Conservation (phyloP, 1,284 basidiomycete species). For the Clitocybe nebularis region DNA sequence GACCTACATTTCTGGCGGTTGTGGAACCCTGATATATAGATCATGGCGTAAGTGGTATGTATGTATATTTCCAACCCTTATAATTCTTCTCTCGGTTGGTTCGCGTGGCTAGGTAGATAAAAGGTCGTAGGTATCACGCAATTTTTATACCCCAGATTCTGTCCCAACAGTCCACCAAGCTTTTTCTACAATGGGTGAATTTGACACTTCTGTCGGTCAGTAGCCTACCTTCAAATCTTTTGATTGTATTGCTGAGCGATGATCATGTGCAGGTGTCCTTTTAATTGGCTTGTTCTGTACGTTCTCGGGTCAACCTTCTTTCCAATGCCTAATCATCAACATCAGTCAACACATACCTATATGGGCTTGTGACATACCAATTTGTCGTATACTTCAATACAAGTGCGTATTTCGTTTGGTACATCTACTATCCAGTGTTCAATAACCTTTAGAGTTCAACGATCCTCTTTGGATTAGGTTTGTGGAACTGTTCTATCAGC, state of each 20-base stretch:
- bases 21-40: no score
- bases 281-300: slow-evolving; percentile 33
- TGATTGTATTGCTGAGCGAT: neutral
- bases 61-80: slow-evolving; percentile 9
- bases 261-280: slow-evolving; percentile 26
- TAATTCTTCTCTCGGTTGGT: slow-evolving; percentile 9
- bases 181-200: slow-evolving; percentile 23
- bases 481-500: neutral
- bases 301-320: no score
- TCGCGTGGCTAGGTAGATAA: no score
- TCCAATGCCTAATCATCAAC: neutral
- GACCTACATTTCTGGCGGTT: no score
- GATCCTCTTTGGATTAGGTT: slow-evolving; percentile 35
- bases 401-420: slow-evolving; percentile 24
- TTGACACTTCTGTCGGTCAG: slow-evolving; percentile 28
- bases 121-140: no score
- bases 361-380: slow-evolving; percentile 42
- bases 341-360: slow-evolving; percentile 43
- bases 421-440: neutral
- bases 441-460: slow-evolving; percentile 32
- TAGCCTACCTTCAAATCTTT: neutral
- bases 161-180: slow-evolving; percentile 1
- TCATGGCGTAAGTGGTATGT: no score
- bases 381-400: slow-evolving; percentile 34
- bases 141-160: neutral